Evolutionary conservation across 2,329 filamentous ascomycete genomes (phyloP), one percentile per base, ranked within the genome.

Genomic region (Penicillium janthinellum): DNA sequence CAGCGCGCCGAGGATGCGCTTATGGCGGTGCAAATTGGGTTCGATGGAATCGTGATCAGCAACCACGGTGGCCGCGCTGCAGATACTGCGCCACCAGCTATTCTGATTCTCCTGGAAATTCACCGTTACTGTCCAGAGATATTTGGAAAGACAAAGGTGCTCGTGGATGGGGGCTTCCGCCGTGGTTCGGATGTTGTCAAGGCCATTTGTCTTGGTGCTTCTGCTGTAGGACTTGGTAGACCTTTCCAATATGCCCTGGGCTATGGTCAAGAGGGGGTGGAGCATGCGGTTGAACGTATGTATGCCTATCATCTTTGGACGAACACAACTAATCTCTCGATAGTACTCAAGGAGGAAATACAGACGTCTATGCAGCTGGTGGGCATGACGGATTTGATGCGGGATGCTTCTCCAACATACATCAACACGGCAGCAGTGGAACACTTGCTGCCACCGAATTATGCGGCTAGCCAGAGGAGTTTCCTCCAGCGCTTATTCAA

Each of bases 1-100:
- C 59, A 61, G 17, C 45, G 50, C 4, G 51, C 47, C 10, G 59
- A 61, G 22, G 59, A 61, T 52, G 59, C 55, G 15, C 25, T 42
- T 2, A 14, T 61, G 12, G 59, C 59, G 14, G 45, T 54, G 55
- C 53, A 42, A 14, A 51, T 37, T 22, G 54, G 55, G 10, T 54
- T 58, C 7, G 51, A 61, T 37, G 59, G 59, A 5, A 55, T 61
- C n/a, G 55, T 61, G 5, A 47, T 57, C 12, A 61, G 59, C 57
- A 86, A 85, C 63, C 83, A 85, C 59, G 83, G 83, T 34, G 83
- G 83, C 3, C 72, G 83, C 22, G 79, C 79, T 0, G 71, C 83
- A 1, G 83, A 84, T 48, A 80, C 78, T 28, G 71, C 70, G 22
- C 79, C 64, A 22, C 77, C 81, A 0, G 75, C 76, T 0, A 77